These are phyloP conservation scores for Termitomyces sp. DNA, from an alignment of 768 basidiomycete genomes.

Conservation along the genomic window DNA sequence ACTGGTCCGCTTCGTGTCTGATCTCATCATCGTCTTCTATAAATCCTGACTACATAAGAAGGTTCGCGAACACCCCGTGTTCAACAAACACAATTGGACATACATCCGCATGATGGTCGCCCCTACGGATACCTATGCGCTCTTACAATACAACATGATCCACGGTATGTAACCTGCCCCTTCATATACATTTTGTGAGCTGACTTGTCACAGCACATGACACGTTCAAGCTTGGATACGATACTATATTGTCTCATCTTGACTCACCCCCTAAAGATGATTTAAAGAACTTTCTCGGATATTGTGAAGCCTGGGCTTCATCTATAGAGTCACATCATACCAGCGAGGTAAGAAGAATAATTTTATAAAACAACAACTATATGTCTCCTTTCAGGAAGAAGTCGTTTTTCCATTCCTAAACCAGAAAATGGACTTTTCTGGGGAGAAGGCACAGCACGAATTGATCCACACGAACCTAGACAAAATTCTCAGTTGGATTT, in stretches of 20 bases:
- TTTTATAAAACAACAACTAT: background rate
- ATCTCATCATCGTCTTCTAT: background rate
- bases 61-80: too few species aligned
- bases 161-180: background rate
- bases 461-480: slow-evolving; percentile 24
- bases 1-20: background rate
- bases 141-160: slow-evolving; percentile 14
- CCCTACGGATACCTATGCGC: slow-evolving; percentile 15
- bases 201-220: slow-evolving; percentile 22
- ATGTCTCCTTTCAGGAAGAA: slow-evolving; percentile 16
- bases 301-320: slow-evolving; percentile 31
- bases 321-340: slow-evolving; percentile 30
- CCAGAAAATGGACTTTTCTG: slow-evolving; percentile 30
- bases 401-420: slow-evolving; percentile 31
- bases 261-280: slow-evolving; percentile 29
- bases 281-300: slow-evolving; percentile 33
- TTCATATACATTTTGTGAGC: background rate
- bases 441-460: slow-evolving; percentile 30
- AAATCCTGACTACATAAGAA: too few species aligned
- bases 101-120: slow-evolving; percentile 7
- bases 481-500: slow-evolving; percentile 19
- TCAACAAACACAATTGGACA: background rate
- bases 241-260: slow-evolving; percentile 27
- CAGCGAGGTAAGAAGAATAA: slow-evolving; percentile 21
- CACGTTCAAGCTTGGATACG: slow-evolving; percentile 30